A percentile compares a stretch with the other conserved stretches of the same genome.
Conservation (phyloP, 1,284 basidiomycete genomes). For the Sparassis latifolia region DNA sequence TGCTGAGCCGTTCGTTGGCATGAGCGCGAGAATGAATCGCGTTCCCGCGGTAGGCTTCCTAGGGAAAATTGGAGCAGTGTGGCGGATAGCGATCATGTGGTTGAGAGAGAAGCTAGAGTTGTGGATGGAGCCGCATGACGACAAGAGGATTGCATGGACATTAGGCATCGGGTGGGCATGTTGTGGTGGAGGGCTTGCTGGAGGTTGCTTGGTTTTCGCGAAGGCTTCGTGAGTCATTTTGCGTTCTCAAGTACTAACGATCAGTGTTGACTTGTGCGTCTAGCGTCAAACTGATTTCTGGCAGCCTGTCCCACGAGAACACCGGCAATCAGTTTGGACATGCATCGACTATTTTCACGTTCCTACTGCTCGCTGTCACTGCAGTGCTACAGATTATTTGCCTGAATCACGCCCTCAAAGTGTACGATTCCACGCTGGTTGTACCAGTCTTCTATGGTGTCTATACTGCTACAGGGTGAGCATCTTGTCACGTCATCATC, state of each 20-base stretch:
- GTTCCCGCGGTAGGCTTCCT: constrained; percentile 21
- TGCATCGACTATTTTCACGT: constrained; percentile 75
- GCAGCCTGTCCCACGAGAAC: constrained; percentile 68
- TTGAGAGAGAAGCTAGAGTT: constrained; percentile 60
- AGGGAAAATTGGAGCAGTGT: constrained; percentile 29
- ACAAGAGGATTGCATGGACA: constrained; percentile 80
- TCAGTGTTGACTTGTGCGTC: constrained; percentile 6
- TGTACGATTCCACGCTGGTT: constrained; percentile 72
- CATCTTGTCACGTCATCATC: not conserved
- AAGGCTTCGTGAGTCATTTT: constrained; percentile 67
- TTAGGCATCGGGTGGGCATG: constrained; percentile 91
- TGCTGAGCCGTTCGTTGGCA: constrained; percentile 45
- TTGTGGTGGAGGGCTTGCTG: constrained; percentile 83
- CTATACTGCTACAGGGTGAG: constrained; percentile 58
- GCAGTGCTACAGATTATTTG: constrained; percentile 89
- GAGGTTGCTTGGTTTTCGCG: constrained; percentile 85
- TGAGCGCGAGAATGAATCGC: constrained; percentile 25
- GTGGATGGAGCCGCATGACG: constrained; percentile 75
- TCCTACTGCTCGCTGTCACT: constrained; percentile 71
- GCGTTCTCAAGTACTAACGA: not conserved
- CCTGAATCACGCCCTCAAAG: constrained; percentile 78
- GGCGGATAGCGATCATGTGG: constrained; percentile 43
- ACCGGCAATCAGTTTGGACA: constrained; percentile 84
- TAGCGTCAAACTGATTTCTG: constrained; percentile 74
- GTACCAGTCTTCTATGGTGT: constrained; percentile 71